Evolutionary conservation across 2,329 filamentous ascomycete genomes (phyloP).

Genomic region (Chalaropsis ovoidea): DNA sequence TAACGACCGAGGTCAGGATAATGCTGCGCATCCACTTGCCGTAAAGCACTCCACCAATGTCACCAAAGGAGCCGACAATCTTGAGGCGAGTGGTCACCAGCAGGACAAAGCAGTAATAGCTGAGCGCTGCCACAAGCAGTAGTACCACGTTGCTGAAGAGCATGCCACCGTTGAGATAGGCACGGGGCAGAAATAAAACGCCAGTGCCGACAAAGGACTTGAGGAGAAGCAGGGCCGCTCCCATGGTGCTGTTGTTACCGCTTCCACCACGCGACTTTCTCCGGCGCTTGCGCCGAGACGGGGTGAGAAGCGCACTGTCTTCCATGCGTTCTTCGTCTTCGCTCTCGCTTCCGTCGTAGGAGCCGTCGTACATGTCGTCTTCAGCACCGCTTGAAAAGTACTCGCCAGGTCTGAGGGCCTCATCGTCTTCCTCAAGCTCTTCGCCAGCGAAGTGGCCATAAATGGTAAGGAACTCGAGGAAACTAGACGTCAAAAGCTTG

Average conservation of each 20-base stretch:
- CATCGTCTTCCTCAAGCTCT: conserved; percentile 91
- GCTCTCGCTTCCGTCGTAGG: conserved; percentile 38
- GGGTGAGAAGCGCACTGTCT: conserved; percentile 70
- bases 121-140: conserved; percentile 72
- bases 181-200: conserved; percentile 82
- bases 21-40: conserved; percentile 80
- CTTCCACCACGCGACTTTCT: conserved; percentile 63
- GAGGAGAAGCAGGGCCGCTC: conserved; percentile 73
- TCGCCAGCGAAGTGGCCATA: conserved; percentile 98
- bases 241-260: conserved; percentile 67
- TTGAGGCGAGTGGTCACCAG: conserved; percentile 76
- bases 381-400: conserved; percentile 77
- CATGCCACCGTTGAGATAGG: conserved; percentile 95
- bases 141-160: conserved; percentile 88
- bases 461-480: conserved; percentile 87
- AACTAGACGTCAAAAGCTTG: conserved; percentile 76
- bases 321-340: conserved; percentile 76
- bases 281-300: conserved; percentile 61
- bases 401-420: conserved; percentile 74
- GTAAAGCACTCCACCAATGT: conserved; percentile 87
- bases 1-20: conserved; percentile 83
- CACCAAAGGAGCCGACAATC: conserved; percentile 90
- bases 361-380: conserved; percentile 47
- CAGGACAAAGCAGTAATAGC: conserved; percentile 95
- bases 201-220: conserved; percentile 98